Evolutionary conservation across 108 stramenopile genomes (phyloP), one percentile per base, ranked within the genome.

Genomic region (Aureococcus anophagefferens): DNA sequence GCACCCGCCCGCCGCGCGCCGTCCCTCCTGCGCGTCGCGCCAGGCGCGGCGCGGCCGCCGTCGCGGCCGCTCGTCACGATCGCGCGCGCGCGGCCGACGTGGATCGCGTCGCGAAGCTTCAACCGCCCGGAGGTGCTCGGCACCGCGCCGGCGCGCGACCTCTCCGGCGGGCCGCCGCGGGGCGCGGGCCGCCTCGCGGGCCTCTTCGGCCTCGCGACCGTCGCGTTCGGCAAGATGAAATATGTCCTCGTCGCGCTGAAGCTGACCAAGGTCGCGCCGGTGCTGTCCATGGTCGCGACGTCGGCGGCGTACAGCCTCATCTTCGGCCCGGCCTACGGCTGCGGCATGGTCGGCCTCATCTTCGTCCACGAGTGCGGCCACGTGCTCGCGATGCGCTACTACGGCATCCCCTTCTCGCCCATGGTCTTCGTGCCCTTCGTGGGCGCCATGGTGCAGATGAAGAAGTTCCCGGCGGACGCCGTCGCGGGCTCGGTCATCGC

Each of bases 371-470:
- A 96, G 77, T 74, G 74, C 13, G 94, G 94, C 30, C 94, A 96
- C 69, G 88, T 89, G 0, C 37, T 88, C 11, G 87, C 87, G 21
- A 90, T 93, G 89, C 81, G 81, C 34, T 71, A 75, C 66, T 72
- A 84, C 62, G 87, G 87, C 4, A 90, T 93, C 32, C 94, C 94
- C 0, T 92, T 92, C 68, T 81, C 80, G 0, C 92, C 93, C 30
- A 89, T 92, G 89, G 90, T 96, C 0, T 93, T 96, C 72, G 75
- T 96, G 28, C 94, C 94, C 29, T 96, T 94, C 70, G 86, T 95
- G 94, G 94, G 94, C 31, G 94, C 94, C 0, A 85, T 86, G 25
- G 83, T 96, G 34, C 87, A 85, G 46, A 93, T 90, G 88, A 86
- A 85, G 69, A 82, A 90, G 35, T 73, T 70, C 9, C 94, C 94